Conservation (phyloP, 805 yeast species). For the Metschnikowia corniflorae region DNA sequence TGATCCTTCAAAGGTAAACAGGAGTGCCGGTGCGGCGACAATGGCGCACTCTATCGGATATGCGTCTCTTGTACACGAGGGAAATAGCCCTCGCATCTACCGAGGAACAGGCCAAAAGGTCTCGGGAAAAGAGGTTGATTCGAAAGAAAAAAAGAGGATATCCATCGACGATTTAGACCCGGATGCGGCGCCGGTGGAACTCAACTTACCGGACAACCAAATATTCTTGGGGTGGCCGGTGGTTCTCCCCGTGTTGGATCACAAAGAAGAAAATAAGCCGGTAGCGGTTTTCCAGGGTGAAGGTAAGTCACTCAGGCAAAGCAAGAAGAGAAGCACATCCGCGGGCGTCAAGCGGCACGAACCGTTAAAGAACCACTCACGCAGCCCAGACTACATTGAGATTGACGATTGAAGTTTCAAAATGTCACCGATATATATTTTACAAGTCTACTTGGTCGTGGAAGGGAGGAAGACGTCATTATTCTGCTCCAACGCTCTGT, state of each 20-base stretch:
- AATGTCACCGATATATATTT: constrained; percentile 1
- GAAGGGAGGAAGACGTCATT: constrained; percentile 53
- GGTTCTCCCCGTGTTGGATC: constrained; percentile 39
- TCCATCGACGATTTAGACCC: constrained; percentile 46
- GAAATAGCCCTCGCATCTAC: constrained; percentile 32
- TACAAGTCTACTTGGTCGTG: constrained; percentile 16
- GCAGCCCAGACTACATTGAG: constrained; percentile 77
- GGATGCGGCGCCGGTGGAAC: constrained; percentile 65
- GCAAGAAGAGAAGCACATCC: constrained; percentile 64
- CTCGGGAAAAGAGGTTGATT: constrained; percentile 50
- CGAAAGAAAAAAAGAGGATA: constrained; percentile 21
- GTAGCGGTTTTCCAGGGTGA: constrained; percentile 48
- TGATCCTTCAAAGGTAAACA: constrained; percentile 31
- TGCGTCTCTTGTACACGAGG: constrained; percentile 49
- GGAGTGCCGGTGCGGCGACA: constrained; percentile 52
- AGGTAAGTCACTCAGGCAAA: constrained; percentile 74
- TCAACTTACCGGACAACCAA: constrained; percentile 77
- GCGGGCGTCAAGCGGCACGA: constrained; percentile 33
- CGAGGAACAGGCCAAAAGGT: constrained; percentile 67
- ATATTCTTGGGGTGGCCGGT: constrained; percentile 92
- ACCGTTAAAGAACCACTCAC: constrained; percentile 57
- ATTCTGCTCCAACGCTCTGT: constrained; percentile 62
- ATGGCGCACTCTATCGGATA: constrained; percentile 77
- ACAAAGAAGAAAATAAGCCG: constrained; percentile 23
- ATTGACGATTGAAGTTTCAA: constrained; percentile 44